Evolutionary conservation across 2,329 filamentous ascomycete species (phyloP).

Genomic region (Fusarium sp.): DNA sequence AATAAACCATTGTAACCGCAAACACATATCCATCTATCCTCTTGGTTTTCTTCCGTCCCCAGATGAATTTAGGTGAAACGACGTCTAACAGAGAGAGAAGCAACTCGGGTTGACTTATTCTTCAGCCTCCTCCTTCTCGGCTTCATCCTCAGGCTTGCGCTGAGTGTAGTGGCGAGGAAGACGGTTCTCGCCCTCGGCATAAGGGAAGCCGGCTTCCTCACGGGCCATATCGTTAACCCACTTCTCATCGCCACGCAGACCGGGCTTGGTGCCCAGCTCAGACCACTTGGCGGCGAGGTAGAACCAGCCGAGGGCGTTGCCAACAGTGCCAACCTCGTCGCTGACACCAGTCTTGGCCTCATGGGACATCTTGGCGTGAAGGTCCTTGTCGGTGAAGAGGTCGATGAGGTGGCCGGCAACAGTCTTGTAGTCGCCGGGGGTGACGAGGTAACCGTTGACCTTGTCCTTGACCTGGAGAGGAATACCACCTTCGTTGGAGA

Average conservation of each 20-base stretch:
- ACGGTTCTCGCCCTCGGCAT: conserved; percentile 69
- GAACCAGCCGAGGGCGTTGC: conserved; percentile 81
- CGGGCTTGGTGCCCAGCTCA: conserved; percentile 61
- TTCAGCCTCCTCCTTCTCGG: conserved; percentile 16
- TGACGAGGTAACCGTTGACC: conserved; percentile 80
- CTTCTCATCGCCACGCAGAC: conserved; percentile 67
- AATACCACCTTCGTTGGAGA: conserved; percentile 81
- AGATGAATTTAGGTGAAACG: not conserved
- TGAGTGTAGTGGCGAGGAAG: conserved; percentile 59
- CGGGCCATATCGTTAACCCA: conserved; percentile 57
- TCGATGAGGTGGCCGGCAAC: conserved; percentile 76
- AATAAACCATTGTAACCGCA: conserved; percentile 13
- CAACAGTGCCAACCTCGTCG: conserved; percentile 85
- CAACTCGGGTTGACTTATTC: conserved; percentile 10
- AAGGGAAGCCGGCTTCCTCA: conserved; percentile 68
- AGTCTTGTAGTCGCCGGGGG: conserved; percentile 75
- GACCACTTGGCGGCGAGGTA: conserved; percentile 78
- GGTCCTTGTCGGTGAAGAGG: conserved; percentile 72
- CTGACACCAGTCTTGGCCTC: conserved; percentile 76
- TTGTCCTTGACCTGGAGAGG: conserved; percentile 80
- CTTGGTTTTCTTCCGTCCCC: conserved; percentile 3
- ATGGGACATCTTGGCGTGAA: conserved; percentile 75
- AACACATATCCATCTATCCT: conserved; percentile 15
- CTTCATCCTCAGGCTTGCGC: conserved; percentile 24
- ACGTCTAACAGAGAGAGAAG: not conserved